These are phyloP conservation scores for Raddia guianensis DNA, from an alignment of 176 grass and related monocot genomes.

Conservation along the genomic window DNA sequence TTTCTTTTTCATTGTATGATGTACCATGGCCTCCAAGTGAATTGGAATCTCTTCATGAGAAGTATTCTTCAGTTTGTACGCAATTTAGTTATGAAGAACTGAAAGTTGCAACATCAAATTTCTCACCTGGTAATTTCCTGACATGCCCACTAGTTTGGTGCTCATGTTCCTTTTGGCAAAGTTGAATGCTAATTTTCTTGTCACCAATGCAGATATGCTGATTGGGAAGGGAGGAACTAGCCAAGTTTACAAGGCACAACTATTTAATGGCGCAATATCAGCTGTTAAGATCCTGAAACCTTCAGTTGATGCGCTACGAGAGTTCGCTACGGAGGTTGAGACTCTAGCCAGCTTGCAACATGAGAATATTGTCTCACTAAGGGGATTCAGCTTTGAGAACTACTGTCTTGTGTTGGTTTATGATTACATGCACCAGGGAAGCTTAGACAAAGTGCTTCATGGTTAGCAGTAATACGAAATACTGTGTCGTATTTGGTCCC, in stretches of 20 bases:
- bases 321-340: conserved; percentile 83
- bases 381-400: conserved; percentile 90
- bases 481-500: background rate
- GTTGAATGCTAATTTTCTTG: conserved; percentile 5
- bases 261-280: conserved; percentile 58
- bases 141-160: conserved; percentile 23
- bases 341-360: conserved; percentile 70
- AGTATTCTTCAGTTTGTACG: conserved; percentile 67
- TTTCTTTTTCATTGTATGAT: conserved; percentile 45
- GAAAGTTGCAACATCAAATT: conserved; percentile 69
- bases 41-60: conserved; percentile 68
- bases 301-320: conserved; percentile 68
- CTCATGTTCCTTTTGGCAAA: background rate
- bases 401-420: conserved; percentile 83
- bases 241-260: conserved; percentile 75
- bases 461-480: conserved; percentile 46
- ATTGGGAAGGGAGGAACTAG: conserved; percentile 96
- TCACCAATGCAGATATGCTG: conserved; percentile 69
- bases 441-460: conserved; percentile 87
- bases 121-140: conserved; percentile 67
- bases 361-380: conserved; percentile 70
- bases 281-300: conserved; percentile 90
- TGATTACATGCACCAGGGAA: conserved; percentile 81
- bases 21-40: conserved; percentile 63
- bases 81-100: conserved; percentile 73